Base-by-base conservation (phyloP, 768 basidiomycete genomes). In the Phaeolepiota aurea region DNA sequence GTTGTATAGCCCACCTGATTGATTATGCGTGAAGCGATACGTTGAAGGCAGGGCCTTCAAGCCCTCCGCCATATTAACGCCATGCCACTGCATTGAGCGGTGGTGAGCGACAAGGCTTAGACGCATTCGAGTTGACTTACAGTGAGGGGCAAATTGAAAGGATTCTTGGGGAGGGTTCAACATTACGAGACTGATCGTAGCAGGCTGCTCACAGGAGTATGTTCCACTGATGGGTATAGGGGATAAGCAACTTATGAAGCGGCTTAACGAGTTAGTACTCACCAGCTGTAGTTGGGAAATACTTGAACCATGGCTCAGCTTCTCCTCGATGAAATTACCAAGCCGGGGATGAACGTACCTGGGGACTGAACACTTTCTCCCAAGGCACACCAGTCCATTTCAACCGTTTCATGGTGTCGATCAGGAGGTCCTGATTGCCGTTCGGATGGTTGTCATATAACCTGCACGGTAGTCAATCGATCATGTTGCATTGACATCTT, bases 11-110 rank as follows among this genome's bases (percentile, higher is more conserved):
- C 20, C 41, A 75, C 74, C 72, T n/a, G 71, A 68, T 46, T 74
- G 66, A 48, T 77, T 76, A 44, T 74, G 71, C 2, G 72, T 73
- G 51, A 75, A 76, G 15, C 74, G 65, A 43, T 70, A 74, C 0
- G 72, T 70, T 4, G 73, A 63, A 12, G 74, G 72, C 3, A 74
- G 53, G 1, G 74, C 74, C 52, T 78, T 77, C 21, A 76, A 56
- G 2, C 72, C 74, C 50, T 76, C 75, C 3, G 73, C 72, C 63
- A 78, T 64, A 48, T 76, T 77, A 38, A 77, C 74, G 14, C 71
- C 74, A 47, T 76, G 74, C 74, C 73, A 77, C 58, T 72, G 32
- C 11, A 1, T 12, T 14, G 52, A 21, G 49, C 32, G 4, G 1
- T 33, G 7, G n/a, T 48, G 7, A 49, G 23, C 31, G n/a, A 39